Evolutionary conservation across 768 basidiomycete genomes (phyloP), one percentile per base, ranked within the genome.

Genomic region (Termitomyces sp.): DNA sequence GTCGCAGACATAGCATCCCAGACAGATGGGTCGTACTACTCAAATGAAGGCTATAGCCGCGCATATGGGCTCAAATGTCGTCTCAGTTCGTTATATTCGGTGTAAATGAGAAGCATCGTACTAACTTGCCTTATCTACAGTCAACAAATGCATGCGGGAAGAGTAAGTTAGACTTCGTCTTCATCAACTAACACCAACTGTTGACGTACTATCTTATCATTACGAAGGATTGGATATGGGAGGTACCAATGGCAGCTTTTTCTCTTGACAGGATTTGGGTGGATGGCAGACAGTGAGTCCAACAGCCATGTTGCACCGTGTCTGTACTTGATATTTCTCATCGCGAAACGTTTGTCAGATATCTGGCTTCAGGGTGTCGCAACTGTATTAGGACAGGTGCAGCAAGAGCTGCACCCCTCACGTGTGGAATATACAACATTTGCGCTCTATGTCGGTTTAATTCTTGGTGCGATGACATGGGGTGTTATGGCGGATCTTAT

Each of bases 191-290:
- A 49, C 16, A 46, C 16, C 24, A 51, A 1, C 22, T n/a, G 12
- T 26, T 39, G 3, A 51, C 6, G 22, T 5, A 24, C 42, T 24
- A 13, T 22, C 20, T 39, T 20, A 9, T 14, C 31, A 20, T 9
- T 31, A 14, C 47, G 0, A 63, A 79, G 79, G 58, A 78, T 81
- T 46, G 79, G 80, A 49, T 81, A 77, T 44, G 80, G 80, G 16
- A 72, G 71, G 42, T 81, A 81, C 67, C 80, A 81, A 55, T 67
- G 70, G 54, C 75, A 80, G 61, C 72, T 81, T 37, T 80, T 81
- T 63, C 20, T 72, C 24, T 68, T 81, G 16, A 71, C 76, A 48
- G 79, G 79, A 53, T 64, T 80, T 5, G 79, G 79, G 55, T 80
- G 80, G 79, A 60, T 76, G 46, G 78, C 76, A 52, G 80, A 80